Percentiles rank a stretch among this genome's conserved stretches.
Evolutionary conservation across 2,329 filamentous ascomycete genomes (phyloP).

Genomic region (Lojkania enalia): DNA sequence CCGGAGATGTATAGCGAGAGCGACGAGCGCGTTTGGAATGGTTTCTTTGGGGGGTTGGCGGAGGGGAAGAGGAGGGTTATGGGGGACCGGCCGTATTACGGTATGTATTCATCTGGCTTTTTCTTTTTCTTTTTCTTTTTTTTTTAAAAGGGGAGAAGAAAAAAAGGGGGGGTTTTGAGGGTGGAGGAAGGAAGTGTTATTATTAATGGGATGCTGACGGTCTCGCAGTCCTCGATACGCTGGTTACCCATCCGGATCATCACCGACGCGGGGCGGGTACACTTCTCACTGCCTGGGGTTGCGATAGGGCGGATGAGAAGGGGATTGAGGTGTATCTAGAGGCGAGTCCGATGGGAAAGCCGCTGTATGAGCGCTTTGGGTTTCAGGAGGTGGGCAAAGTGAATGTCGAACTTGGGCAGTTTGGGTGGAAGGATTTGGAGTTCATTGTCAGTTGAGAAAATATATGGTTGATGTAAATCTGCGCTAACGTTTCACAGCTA

Average conservation of each 20-base stretch:
- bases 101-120: not conserved
- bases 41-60: constrained; percentile 26
- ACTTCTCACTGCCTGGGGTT: constrained; percentile 38
- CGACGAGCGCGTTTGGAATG: constrained; percentile 25
- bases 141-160: not conserved
- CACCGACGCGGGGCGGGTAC: constrained; percentile 37
- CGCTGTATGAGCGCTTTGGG: constrained; percentile 38
- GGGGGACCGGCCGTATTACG: constrained; percentile 27
- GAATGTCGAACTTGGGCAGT: constrained; percentile 35
- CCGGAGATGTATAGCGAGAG: constrained; percentile 35
- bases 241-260: constrained; percentile 37
- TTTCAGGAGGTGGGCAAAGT: constrained; percentile 32
- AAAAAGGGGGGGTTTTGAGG: not conserved
- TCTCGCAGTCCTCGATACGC: constrained; percentile 28
- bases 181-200: not conserved
- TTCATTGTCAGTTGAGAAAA: constrained; percentile 37
- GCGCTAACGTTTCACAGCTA: no score
- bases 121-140: constrained; percentile 2
- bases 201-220: no score
- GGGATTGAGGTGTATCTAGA: constrained; percentile 39
- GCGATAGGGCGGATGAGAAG: constrained; percentile 34
- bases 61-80: constrained; percentile 30
- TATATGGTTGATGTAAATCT: no score
- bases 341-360: constrained; percentile 36
- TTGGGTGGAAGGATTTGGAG: constrained; percentile 26